Evolutionary conservation across 805 yeast species (phyloP).

Genomic region (Metschnikowia picachoensis): DNA sequence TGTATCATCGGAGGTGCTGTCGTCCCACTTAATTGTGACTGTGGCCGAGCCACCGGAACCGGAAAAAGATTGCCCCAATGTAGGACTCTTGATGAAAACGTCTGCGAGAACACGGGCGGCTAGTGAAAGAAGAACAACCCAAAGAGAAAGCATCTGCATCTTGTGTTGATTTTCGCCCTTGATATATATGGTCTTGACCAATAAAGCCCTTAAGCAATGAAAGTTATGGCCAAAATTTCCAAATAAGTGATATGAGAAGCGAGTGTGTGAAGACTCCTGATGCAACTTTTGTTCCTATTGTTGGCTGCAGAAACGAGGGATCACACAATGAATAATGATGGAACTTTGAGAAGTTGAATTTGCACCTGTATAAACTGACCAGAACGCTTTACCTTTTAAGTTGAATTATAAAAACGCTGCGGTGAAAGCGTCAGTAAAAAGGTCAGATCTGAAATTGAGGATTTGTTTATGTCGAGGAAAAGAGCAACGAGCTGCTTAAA

Average conservation of each 20-base stretch:
- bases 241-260: background rate
- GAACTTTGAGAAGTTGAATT: no score
- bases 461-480: background rate
- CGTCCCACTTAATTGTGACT: slow-evolving; percentile 40
- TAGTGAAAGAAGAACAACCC: slow-evolving; percentile 9
- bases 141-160: slow-evolving; percentile 13
- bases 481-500: background rate
- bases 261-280: background rate
- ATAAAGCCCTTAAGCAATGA: no score
- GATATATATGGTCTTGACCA: background rate
- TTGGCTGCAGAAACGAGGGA: background rate
- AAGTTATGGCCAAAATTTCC: no score
- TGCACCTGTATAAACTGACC: no score
- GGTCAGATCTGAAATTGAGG: background rate
- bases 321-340: background rate
- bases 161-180: background rate
- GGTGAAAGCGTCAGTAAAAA: no score
- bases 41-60: slow-evolving; percentile 36
- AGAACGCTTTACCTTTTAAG: no score
- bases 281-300: no score
- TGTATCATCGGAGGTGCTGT: slow-evolving; percentile 49
- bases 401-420: no score
- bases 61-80: slow-evolving; percentile 33
- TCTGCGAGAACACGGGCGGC: slow-evolving; percentile 38
- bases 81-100: slow-evolving; percentile 43